Conservation (phyloP, 1,284 basidiomycete species). For the Tilletia indica region DNA sequence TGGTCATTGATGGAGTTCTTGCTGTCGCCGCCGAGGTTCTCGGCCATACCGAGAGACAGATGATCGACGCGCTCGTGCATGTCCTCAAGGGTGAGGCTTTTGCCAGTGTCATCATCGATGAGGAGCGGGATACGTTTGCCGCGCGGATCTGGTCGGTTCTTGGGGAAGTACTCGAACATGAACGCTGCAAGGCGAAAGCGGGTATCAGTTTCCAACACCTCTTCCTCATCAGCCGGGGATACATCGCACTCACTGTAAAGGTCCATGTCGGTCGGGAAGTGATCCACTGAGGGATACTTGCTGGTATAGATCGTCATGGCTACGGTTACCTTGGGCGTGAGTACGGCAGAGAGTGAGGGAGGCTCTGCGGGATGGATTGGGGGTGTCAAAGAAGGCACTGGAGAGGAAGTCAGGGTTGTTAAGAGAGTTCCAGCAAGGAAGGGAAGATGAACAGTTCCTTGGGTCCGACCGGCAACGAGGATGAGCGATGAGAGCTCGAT, state of each 20-base stretch:
- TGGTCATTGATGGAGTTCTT: slow-evolving; percentile 28
- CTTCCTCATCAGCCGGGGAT: not conserved
- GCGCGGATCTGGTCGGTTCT: slow-evolving; percentile 34
- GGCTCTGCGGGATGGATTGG: too few relatives aligned
- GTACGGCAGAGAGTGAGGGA: too few relatives aligned
- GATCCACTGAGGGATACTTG: slow-evolving; percentile 26
- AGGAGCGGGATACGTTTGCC: slow-evolving; percentile 36
- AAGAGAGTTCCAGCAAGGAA: too few relatives aligned
- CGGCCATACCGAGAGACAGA: slow-evolving; percentile 27
- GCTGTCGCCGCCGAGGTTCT: slow-evolving; percentile 27
- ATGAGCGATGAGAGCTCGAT: too few relatives aligned
- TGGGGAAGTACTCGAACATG: slow-evolving; percentile 43
- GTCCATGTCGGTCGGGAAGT: slow-evolving; percentile 38
- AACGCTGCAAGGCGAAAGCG: slow-evolving; percentile 17
- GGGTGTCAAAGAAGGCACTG: too few relatives aligned
- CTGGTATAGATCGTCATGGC: slow-evolving; percentile 31
- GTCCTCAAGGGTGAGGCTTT: slow-evolving; percentile 38
- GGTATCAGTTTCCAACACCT: not conserved
- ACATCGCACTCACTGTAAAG: slow-evolving; percentile 29
- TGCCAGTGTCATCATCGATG: slow-evolving; percentile 42
- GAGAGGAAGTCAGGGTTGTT: too few relatives aligned
- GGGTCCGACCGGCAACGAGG: too few relatives aligned
- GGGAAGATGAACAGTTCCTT: too few relatives aligned
- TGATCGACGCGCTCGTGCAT: slow-evolving; percentile 33
- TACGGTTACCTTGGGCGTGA: not conserved